Conservation (phyloP, 2,329 filamentous ascomycete species). For the Pseudogymnoascus verrucosus region DNA sequence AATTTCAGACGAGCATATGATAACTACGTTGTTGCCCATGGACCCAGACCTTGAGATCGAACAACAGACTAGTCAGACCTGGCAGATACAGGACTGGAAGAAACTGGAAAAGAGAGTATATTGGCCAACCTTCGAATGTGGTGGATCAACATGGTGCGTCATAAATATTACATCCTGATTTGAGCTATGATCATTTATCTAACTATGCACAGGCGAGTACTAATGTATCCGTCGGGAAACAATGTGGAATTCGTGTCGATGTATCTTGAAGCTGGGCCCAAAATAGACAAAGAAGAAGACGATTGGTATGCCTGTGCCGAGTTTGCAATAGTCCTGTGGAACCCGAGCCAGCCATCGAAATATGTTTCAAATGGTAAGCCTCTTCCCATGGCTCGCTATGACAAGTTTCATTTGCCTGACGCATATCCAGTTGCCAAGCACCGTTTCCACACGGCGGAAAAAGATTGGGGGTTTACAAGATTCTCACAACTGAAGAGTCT, state of each 20-base stretch:
- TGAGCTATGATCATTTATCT: not conserved
- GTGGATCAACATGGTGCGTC: constrained; percentile 74
- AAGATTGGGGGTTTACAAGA: constrained; percentile 97
- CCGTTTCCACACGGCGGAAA: constrained; percentile 91
- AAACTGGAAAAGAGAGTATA: constrained; percentile 72
- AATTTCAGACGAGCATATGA: constrained; percentile 69
- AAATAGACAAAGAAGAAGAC: constrained; percentile 65
- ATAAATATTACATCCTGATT: not conserved
- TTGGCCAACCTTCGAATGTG: constrained; percentile 80
- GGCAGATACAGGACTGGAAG: constrained; percentile 82
- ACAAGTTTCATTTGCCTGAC: constrained; percentile 49
- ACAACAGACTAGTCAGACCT: constrained; percentile 69
- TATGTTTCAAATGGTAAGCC: not conserved
- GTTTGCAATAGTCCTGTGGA: constrained; percentile 90
- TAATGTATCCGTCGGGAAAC: constrained; percentile 94
- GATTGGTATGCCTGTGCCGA: constrained; percentile 97
- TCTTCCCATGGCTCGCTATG: not conserved
- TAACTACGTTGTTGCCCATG: constrained; percentile 67
- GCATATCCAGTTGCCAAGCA: constrained; percentile 79
- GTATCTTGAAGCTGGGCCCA: constrained; percentile 92
- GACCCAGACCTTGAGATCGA: constrained; percentile 70
- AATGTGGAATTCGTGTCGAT: constrained; percentile 89
- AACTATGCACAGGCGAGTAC: constrained; percentile 59
- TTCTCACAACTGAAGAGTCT: constrained; percentile 84
- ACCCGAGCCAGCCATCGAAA: constrained; percentile 71